Conservation (phyloP, 768 basidiomycete species). For the Naganishia onofrii region DNA sequence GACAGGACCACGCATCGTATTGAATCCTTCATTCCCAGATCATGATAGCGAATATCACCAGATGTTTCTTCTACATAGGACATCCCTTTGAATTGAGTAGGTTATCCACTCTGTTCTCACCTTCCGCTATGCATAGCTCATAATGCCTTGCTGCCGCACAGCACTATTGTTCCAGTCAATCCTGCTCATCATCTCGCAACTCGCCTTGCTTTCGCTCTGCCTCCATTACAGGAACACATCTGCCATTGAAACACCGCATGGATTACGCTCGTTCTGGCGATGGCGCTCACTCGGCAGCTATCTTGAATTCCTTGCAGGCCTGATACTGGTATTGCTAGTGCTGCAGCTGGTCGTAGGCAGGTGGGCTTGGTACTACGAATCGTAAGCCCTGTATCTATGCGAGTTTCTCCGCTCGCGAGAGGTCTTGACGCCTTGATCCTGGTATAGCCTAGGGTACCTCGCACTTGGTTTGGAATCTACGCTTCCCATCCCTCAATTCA, state of each 20-base stretch:
- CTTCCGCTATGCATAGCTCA: conserved; percentile 9
- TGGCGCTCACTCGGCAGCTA: conserved; percentile 49
- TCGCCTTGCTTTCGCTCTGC: conserved; percentile 49
- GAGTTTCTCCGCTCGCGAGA: not conserved
- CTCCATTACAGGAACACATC: conserved; percentile 43
- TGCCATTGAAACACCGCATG: not conserved
- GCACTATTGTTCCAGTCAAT: conserved; percentile 50
- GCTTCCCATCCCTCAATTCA: conserved; percentile 50
- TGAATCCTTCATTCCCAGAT: conserved; percentile 18
- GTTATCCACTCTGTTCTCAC: conserved; percentile 20
- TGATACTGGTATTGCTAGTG: conserved; percentile 46
- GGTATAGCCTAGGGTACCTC: conserved; percentile 18
- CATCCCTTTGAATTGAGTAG: conserved; percentile 50
- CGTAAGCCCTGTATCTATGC: conserved; percentile 5
- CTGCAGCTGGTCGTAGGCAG: conserved; percentile 44
- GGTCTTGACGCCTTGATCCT: not conserved
- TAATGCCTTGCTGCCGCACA: conserved; percentile 16
- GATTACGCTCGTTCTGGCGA: conserved; percentile 42
- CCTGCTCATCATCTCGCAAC: conserved; percentile 51
- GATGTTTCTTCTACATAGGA: conserved; percentile 52
- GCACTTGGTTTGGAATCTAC: conserved; percentile 43
- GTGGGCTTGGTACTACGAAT: conserved; percentile 44
- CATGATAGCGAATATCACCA: conserved; percentile 50
- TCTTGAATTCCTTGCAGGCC: conserved; percentile 49
- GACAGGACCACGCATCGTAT: not conserved